A percentile compares a stretch with the other conserved stretches of the same genome.
These are phyloP conservation scores for Tuctoria greenei DNA, from an alignment of 176 grass and related monocot species.

Conservation along the genomic window DNA sequence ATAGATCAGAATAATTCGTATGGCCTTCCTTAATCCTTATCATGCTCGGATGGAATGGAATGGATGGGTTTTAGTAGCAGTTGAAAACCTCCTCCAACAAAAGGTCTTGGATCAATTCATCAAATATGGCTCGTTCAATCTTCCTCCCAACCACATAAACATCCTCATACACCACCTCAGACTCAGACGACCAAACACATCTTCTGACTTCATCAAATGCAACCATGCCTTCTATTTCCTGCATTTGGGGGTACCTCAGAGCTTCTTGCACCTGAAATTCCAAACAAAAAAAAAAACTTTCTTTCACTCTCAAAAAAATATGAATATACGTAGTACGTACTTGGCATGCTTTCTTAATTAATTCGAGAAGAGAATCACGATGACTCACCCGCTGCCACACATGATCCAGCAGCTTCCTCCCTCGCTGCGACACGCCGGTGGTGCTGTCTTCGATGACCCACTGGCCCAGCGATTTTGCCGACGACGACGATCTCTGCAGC, in stretches of 20 bases:
- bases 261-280: conserved; percentile 41
- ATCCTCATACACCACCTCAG: conserved; percentile 40
- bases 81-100: conserved; percentile 25
- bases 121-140: conserved; percentile 51
- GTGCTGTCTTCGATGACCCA: conserved; percentile 44
- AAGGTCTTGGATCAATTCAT: conserved; percentile 46
- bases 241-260: conserved; percentile 39
- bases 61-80: too few species aligned
- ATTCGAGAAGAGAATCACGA: too few species aligned
- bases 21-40: too few species aligned
- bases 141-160: conserved; percentile 48
- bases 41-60: too few species aligned
- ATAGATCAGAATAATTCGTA: too few species aligned
- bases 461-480: conserved; percentile 31
- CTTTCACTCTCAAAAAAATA: background rate
- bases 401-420: conserved; percentile 48
- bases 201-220: conserved; percentile 46
- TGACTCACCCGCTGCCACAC: conserved; percentile 39
- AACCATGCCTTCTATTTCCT: conserved; percentile 48
- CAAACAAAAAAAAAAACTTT: background rate
- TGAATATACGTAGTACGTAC: too few species aligned
- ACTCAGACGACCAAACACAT: conserved; percentile 36
- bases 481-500: too few species aligned
- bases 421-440: conserved; percentile 16
- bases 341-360: background rate